Evolutionary conservation across 2,329 filamentous ascomycete genomes (phyloP), one percentile per base, ranked within the genome.

Genomic region (Acephala macrosclerotiorum): DNA sequence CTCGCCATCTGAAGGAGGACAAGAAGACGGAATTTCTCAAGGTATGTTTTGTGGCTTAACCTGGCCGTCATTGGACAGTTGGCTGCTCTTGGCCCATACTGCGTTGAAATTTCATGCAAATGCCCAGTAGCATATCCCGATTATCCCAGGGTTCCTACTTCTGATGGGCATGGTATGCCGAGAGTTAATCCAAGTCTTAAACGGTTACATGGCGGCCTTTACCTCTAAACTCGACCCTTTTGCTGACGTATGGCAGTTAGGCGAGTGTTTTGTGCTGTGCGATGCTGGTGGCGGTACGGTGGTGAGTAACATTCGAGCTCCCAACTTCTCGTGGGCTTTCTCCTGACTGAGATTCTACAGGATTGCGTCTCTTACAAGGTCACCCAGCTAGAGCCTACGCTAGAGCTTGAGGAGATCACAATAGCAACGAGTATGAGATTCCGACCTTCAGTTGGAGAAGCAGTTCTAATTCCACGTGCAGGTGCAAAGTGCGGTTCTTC

Each of bases 211-310:
- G 29, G 29, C 29, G 9, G 29, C 29, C 29, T 33, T 33, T 33
- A 33, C 29, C 29, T 9, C 29, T 33, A 9, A 9, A 33, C 29
- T 9, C 29, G 9, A 9, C 29, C 29, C 35, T 18, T 38, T 8
- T 42, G 53, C 42, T 67, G 61, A 36, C 16, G 7, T 33, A 29
- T 14, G 7, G 20, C 25, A 74, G 74, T 49, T 35, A 38, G 57
- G 47, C 6, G 74, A 77, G 47, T 73, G 70, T 45, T 75, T 77
- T 57, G 70, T 76, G 25, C 70, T 77, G 29, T 75, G 74, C 60
- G 75, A 77, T 66, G 75, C 75, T 40, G 73, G 73, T 25, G 75
- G 75, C 56, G 75, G 74, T 60, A 75, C 74, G 29, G 75, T 72
- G 12, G 63, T 65, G 22, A 57, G 63, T 35, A 22, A 33, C 12